These are phyloP conservation scores for Syzygium jambos DNA, from an alignment of 345 rosid species.

Conservation along the genomic window DNA sequence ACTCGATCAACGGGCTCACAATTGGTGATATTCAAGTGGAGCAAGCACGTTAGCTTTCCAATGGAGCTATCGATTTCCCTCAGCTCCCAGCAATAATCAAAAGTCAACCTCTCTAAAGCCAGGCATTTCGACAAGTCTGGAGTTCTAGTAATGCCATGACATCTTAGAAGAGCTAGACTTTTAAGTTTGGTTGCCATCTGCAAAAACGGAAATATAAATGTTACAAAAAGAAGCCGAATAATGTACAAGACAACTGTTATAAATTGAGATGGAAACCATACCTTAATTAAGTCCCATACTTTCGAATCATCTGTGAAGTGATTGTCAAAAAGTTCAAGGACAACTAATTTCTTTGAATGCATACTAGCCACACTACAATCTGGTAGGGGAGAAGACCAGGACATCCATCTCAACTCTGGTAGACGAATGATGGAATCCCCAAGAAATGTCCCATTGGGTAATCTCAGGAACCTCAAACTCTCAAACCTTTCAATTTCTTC, in stretches of 20 bases:
- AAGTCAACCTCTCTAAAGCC: neutral
- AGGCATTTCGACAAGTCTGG: neutral
- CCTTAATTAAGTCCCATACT: neutral
- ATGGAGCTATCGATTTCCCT: neutral
- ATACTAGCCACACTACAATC: no score
- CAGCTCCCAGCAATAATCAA: accelerated
- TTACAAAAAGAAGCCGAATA: neutral
- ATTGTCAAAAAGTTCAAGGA: neutral
- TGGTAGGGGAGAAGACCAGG: neutral
- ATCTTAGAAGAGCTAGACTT: neutral
- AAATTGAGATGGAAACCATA: no score
- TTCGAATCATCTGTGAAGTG: accelerated
- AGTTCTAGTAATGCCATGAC: neutral
- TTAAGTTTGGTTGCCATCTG: neutral
- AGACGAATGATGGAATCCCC: neutral
- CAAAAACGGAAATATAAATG: accelerated
- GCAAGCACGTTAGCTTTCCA: neutral
- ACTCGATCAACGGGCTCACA: accelerated
- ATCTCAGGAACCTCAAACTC: no score
- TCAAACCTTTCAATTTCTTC: no score
- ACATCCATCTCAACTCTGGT: neutral
- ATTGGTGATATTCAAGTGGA: no score
- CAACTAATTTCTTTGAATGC: neutral
- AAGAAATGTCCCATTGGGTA: accelerated
- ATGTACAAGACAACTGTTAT: accelerated